Evolutionary conservation across 1,284 basidiomycete genomes (phyloP), one percentile per base, ranked within the genome.

Genomic region (Coriolopsis trogii): DNA sequence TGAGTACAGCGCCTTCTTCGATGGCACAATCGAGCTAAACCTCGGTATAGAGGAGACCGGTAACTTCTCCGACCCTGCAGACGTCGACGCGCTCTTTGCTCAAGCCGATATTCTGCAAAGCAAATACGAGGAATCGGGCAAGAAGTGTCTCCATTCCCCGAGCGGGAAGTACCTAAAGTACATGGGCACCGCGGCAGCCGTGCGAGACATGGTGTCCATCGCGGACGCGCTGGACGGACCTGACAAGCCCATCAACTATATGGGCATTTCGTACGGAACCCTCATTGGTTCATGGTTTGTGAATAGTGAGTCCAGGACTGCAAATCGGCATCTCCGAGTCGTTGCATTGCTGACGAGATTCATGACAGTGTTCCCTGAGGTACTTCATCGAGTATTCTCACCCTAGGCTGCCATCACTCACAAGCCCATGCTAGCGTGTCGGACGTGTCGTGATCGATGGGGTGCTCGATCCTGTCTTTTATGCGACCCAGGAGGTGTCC

Each of bases 161-260:
- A 36, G 13, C 7, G 52, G 49, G 4, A 28, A 40, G 23, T 49
- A 34, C 25, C 28, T 58, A 9, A 42, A 43, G 28, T 60, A 60
- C 13, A 41, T 60, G 20, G 58, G 58, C 6, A 55, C 52, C 4
- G 46, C 58, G 5, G 58, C 58, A 2, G 57, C 51, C 7, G 52
- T 41, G 6, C 52, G 58, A 31, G 58, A 60, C 38, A 33, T 60
- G 31, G 46, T 56, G 26, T 51, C 54, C 0, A 21, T 61, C 6
- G 57, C 54, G 23, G 57, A 59, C 26, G 51, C 53, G 4, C 23
- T 61, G 8, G 57, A 57, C 16, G 59, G 55, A 0, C 38, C 46
- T 5, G 55, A 46, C 2, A 38, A 31, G 9, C 43, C 46, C 20
- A 26, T 61, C 24, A 56, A 59, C 39, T 61, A 45, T 24, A 20